Base-by-base conservation (phyloP, 2,329 filamentous ascomycete species). In the Fusarium robinianum region DNA sequence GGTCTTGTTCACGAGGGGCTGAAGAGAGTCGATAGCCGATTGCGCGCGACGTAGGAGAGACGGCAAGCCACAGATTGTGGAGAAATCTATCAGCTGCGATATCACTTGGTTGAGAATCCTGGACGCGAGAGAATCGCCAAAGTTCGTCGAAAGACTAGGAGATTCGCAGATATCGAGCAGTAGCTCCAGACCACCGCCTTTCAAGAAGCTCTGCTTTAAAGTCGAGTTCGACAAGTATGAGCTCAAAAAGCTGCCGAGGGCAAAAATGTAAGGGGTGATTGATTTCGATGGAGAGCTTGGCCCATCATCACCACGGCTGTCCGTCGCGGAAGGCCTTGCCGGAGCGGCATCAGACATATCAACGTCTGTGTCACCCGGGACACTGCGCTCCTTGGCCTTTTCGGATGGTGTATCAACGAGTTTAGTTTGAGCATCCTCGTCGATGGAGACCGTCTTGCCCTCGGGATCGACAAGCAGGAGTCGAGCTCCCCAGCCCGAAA, bases 111-210 rank as follows among this genome's bases (percentile, higher is more conserved):
- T 81, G 40, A 96, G 75, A 47, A 86, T 83, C 47, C 85, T 80
- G 42, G 84, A 85, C 4, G 87, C 81, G 38, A 77, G 71, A 5
- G 80, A 79, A 26, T 87, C 84, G 25, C 84, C 66, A 50, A 68
- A 72, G 11, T 57, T 84, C 17, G 65, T 83, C 1, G 89, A 83
- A 32, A 97, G 76, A 64, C 89, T 91, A 5, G 90, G 87, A 19
- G 91, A 81, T 40, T 87, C 88, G 26, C 86, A 86, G 41, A 96
- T 81, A 62, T 96, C 90, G 40, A 99, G 75, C 14, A 97, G 75
- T 36, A 87, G 77, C 65, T 96, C 90, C 16, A 92, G 83, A 6
- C 90, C 94, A 44, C 90, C 89, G 35, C 80, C 79, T 41, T 87
- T 81, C 51, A 94, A 83, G 61, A 96, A 92, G 16, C 80, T 78